A percentile compares a stretch with the other conserved stretches of the same genome.
phyloP scores from a whole-genome alignment of 768 basidiomycete species.

The Asterophora parasitica region DNA sequence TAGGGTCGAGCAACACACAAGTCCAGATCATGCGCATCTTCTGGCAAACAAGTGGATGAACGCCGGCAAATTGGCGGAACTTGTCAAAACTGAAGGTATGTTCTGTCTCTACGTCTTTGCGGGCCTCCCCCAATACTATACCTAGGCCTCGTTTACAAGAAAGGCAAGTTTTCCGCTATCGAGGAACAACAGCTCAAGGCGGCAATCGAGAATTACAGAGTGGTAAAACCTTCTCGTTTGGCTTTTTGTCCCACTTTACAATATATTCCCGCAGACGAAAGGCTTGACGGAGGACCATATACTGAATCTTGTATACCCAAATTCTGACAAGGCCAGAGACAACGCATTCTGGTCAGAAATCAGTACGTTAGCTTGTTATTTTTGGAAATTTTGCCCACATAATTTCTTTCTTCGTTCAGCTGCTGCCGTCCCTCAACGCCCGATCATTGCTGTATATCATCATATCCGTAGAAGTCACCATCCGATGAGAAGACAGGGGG shows the following conservation, averaged over 20 bases:
- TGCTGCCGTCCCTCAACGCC: conserved; percentile 64
- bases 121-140: conserved; percentile 1
- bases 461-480: conserved; percentile 68
- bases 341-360: conserved; percentile 77
- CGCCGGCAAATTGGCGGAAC: conserved; percentile 59
- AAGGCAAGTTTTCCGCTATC: conserved; percentile 80
- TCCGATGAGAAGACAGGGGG: conserved; percentile 64
- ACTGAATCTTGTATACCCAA: conserved; percentile 62
- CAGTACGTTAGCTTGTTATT: conserved; percentile 40
- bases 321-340: conserved; percentile 54
- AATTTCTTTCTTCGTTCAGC: conserved; percentile 37
- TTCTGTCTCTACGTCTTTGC: neutral
- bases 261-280: conserved; percentile 34
- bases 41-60: conserved; percentile 80
- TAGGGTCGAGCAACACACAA: conserved; percentile 35
- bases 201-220: conserved; percentile 61
- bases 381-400: neutral
- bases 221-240: conserved; percentile 33
- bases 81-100: conserved; percentile 65
- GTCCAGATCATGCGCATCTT: conserved; percentile 57
- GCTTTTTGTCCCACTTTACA: conserved; percentile 1
- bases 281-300: conserved; percentile 53
- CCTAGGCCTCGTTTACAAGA: conserved; percentile 79
- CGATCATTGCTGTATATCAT: conserved; percentile 82
- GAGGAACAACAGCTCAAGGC: conserved; percentile 63